phyloP scores from a whole-genome alignment of 1,284 basidiomycete genomes.

The Tylopilus orsonianus region DNA sequence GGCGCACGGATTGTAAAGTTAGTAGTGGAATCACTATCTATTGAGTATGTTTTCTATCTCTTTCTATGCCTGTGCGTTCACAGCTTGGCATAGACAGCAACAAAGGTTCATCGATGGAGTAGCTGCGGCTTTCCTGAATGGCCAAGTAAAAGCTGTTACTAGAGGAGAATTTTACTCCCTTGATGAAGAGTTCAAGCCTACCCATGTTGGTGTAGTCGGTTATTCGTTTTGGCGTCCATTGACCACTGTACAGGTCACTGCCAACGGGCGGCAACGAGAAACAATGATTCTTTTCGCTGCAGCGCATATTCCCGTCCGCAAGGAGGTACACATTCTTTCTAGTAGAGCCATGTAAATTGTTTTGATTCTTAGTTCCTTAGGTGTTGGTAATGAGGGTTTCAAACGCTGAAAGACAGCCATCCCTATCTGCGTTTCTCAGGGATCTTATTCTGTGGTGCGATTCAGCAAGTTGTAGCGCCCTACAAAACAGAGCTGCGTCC shows the following conservation, averaged over 20 bases:
- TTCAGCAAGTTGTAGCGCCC: slow-evolving; percentile 44
- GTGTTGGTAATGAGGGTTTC: slow-evolving; percentile 41
- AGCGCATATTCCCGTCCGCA: slow-evolving; percentile 58
- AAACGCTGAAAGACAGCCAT: slow-evolving; percentile 24
- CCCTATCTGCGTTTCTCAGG: slow-evolving; percentile 50
- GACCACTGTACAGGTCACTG: slow-evolving; percentile 39
- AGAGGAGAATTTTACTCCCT: slow-evolving; percentile 39
- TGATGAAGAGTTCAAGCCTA: slow-evolving; percentile 25
- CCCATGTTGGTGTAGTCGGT: slow-evolving; percentile 20
- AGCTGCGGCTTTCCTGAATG: slow-evolving; percentile 60
- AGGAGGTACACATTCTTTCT: slow-evolving; percentile 49
- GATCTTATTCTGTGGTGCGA: slow-evolving; percentile 61
- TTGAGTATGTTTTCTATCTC: slow-evolving; percentile 51
- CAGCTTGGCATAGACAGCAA: slow-evolving; percentile 46
- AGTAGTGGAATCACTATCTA: slow-evolving; percentile 63
- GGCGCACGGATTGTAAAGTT: slow-evolving; percentile 66
- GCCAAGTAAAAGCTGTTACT: slow-evolving; percentile 54
- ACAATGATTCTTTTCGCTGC: slow-evolving; percentile 68
- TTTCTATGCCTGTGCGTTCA: slow-evolving; percentile 10
- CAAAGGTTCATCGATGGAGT: slow-evolving; percentile 53
- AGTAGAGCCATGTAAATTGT: neutral
- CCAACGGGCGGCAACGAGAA: slow-evolving; percentile 54
- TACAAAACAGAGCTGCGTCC: slow-evolving; percentile 60
- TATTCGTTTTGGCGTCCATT: neutral
- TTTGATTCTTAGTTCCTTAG: slow-evolving; percentile 33